Evolutionary conservation across 2,329 filamentous ascomycete genomes (phyloP).

Genomic region (Stagonosporopsis tanaceti): DNA sequence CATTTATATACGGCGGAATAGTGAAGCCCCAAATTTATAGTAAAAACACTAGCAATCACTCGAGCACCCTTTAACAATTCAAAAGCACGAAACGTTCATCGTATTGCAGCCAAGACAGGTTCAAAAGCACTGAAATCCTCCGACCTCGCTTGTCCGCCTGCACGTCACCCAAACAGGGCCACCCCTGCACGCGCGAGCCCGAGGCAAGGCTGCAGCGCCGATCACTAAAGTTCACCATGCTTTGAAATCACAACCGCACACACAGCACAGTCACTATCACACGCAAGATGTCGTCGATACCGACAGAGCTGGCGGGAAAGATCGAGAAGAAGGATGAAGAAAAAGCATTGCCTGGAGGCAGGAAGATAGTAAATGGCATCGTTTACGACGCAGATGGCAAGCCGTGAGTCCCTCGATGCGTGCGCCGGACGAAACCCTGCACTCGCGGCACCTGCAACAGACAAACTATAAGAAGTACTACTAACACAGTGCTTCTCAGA

Average conservation of each 20-base stretch:
- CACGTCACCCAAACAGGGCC: conserved; percentile 14
- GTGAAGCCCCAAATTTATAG: not conserved
- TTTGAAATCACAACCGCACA: conserved; percentile 29
- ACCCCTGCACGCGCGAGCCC: conserved; percentile 23
- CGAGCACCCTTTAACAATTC: not conserved
- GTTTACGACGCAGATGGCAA: conserved; percentile 83
- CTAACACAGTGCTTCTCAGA: conserved; percentile 51
- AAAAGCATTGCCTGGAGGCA: conserved; percentile 46
- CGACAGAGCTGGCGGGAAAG: conserved; percentile 33
- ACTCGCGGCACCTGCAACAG: not conserved
- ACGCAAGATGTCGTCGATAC: conserved; percentile 33
- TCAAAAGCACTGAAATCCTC: conserved; percentile 9
- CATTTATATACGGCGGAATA: not conserved
- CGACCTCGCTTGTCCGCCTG: conserved; percentile 11
- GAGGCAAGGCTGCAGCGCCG: conserved; percentile 20
- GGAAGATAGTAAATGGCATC: conserved; percentile 73
- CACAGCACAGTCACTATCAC: conserved; percentile 3
- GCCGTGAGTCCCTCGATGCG: conserved; percentile 66
- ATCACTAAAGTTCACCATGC: conserved; percentile 18
- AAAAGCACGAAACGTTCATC: not conserved
- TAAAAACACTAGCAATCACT: not conserved
- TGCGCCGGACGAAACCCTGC: conserved; percentile 21
- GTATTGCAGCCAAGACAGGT: conserved; percentile 12
- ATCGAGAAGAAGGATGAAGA: conserved; percentile 39
- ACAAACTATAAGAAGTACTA: not conserved